Base-by-base conservation (phyloP, 1,139 yeast genomes). In the Hansenula sp. region DNA sequence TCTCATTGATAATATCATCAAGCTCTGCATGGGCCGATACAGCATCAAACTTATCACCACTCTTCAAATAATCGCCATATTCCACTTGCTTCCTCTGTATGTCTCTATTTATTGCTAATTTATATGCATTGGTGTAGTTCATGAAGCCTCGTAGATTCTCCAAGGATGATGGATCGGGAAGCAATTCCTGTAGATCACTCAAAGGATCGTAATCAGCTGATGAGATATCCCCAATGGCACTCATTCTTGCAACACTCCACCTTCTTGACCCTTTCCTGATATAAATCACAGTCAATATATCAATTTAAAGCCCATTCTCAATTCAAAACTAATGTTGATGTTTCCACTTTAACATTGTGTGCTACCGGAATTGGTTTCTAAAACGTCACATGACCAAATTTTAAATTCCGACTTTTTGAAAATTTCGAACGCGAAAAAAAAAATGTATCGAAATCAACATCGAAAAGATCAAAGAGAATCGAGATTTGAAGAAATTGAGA, bases 91-190 rank as follows among this genome's bases (percentile, higher is more conserved):
- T 62, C 11, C 53, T 42, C 7, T 51, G 42, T 28, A 81, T 71
- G 36, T 73, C 68, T 11, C 50, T 41, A 42, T 71, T 73, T 24
- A 84, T 54, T 32, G 66, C 66, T 5, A 59, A 42, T 46, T 79
- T 78, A 60, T 80, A 79, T 1, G 56, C 44, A 39, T 69, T 64
- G 3, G 68, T 63, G 38, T 62, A 64, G 14, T 51, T 51, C 16
- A 79, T 55, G 34, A 78, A 53, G 12, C 63, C 60, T 13, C 80
- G 79, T 12, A 82, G 55, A 26, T 73, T 77, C 0, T 60, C 55
- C 32, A 80, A 58, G 3, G 75, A 56, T 2, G 65, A 63, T 4
- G 78, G 74, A 2, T 71, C 57, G 26, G 52, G 55, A n/a, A 71
- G 51, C 22, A 62, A 55, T 22, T 60, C 56, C 17, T 55, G 54